Evolutionary conservation across 1,139 yeast genomes (phyloP), one percentile per base, ranked within the genome.

Genomic region (Candida buenavistaensis): DNA sequence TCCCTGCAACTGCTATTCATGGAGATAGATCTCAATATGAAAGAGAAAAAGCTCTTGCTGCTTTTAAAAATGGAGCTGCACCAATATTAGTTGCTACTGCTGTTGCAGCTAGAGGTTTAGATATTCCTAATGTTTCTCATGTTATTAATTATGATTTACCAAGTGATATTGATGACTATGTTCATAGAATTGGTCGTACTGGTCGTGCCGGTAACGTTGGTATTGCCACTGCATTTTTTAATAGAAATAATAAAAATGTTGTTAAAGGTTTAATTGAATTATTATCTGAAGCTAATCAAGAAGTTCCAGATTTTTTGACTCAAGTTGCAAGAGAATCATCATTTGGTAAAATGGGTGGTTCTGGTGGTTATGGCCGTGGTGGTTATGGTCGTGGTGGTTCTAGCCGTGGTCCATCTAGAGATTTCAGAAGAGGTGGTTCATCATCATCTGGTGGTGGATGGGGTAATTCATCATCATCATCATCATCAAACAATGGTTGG

Each of bases 151-250:
- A 83, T 62, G 98, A 92, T 62, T 77, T 92, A 64, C 98, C 98
- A 59, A 75, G 87, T 59, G 97, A 92, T 66, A 86, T 90, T 57
- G 98, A 92, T 66, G 98, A 92, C 68, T 92, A 92, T 62, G 98
- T 92, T 46, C 98, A 92, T 74, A 87, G 98, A 76, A 92, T 92
- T 61, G 98, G 98, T 78, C 94, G 98, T 83, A 92, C 98, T 56
- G 98, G 98, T 69, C 95, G 98, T 82, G 98, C 98, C 56, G 98
- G 98, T 78, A 92, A 92, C 73, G 82, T 85, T 47, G 98, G 98
- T 84, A 76, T 86, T 55, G 97, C 98, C 50, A 90, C 97, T 51
- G 95, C 98, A 37, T 92, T 92, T 75, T 88, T 92, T 72, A 92
- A 92, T 83, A 85, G 97, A 72, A 86, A 85, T 62, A 94, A 89